Conservation (phyloP, 495 filamentous ascomycete species). For the Lepraria neglecta region DNA sequence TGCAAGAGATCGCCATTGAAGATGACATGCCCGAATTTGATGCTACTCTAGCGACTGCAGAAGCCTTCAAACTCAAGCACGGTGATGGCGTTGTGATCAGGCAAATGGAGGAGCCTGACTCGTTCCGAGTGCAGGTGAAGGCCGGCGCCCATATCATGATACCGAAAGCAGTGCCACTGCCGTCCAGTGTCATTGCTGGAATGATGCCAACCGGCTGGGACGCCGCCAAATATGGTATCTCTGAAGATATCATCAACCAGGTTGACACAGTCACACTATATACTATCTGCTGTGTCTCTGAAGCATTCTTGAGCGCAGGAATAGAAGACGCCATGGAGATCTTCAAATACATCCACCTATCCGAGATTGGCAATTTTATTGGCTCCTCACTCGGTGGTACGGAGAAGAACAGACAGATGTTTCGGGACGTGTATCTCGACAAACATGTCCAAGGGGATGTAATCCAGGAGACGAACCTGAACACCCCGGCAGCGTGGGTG, state of each 20-base stretch:
- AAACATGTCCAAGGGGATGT: slow-evolving; percentile 24
- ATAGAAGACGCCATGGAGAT: slow-evolving; percentile 28
- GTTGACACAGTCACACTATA: slow-evolving; percentile 27
- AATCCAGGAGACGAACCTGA: slow-evolving; percentile 27
- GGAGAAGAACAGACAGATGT: slow-evolving; percentile 16
- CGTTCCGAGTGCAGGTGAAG: slow-evolving; percentile 20
- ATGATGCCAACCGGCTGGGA: slow-evolving; percentile 29
- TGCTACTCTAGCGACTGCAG: slow-evolving; percentile 19
- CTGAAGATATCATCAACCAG: slow-evolving; percentile 26
- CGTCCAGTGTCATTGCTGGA: slow-evolving; percentile 23
- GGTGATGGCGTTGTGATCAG: slow-evolving; percentile 23
- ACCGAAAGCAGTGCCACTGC: slow-evolving; percentile 23
- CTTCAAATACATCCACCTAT: slow-evolving; percentile 28
- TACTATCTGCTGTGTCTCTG: slow-evolving; percentile 20
- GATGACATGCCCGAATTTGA: slow-evolving; percentile 18
- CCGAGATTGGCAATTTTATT: slow-evolving; percentile 28
- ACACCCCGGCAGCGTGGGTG: slow-evolving; percentile 28
- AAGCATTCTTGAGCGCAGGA: slow-evolving; percentile 26
- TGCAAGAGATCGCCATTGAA: slow-evolving; percentile 25
- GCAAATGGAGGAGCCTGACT: neutral
- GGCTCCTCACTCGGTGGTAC: slow-evolving; percentile 25
- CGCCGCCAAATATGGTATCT: slow-evolving; percentile 26
- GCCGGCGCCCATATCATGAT: slow-evolving; percentile 23
- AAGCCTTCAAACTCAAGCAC: slow-evolving; percentile 21
- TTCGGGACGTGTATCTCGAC: slow-evolving; percentile 23